A percentile compares a stretch with the other conserved stretches of the same genome.
Conservation (phyloP, 306 rosid species). For the Castanea crenata region DNA sequence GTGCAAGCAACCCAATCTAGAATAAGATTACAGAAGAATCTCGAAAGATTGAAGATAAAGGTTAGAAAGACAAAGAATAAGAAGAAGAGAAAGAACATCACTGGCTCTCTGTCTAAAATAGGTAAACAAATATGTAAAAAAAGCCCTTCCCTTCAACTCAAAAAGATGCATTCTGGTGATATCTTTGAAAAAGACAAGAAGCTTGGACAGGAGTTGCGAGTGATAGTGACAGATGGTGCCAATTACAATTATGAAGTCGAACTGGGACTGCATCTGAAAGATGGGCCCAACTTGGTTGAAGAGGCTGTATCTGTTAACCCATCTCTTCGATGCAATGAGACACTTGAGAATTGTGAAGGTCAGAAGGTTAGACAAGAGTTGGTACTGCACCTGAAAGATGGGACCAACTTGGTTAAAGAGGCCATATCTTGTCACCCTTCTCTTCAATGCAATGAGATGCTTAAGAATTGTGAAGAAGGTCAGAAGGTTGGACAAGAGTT, state of each 20-base stretch:
- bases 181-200: constrained; percentile 9
- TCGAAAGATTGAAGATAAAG: constrained; percentile 7
- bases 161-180: constrained; percentile 20
- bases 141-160: constrained; percentile 16
- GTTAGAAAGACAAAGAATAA: constrained; percentile 1
- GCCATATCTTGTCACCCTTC: neutral
- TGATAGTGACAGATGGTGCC: constrained; percentile 21
- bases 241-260: constrained; percentile 19
- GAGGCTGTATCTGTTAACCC: neutral
- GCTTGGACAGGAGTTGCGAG: constrained; percentile 8
- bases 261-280: neutral
- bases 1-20: constrained; percentile 5
- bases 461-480: too few species aligned
- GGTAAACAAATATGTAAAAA: constrained; percentile 2
- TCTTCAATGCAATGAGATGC: constrained; percentile 21
- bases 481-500: too few species aligned
- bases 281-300: too few species aligned
- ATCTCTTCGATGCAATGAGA: neutral
- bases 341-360: neutral
- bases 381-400: neutral
- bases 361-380: neutral
- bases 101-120: constrained; percentile 14
- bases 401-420: neutral
- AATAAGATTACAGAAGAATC: constrained; percentile 5
- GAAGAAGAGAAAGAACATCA: constrained; percentile 1